Base-by-base conservation (phyloP, 495 filamentous ascomycete genomes). In the Endocarpon pusillum region DNA sequence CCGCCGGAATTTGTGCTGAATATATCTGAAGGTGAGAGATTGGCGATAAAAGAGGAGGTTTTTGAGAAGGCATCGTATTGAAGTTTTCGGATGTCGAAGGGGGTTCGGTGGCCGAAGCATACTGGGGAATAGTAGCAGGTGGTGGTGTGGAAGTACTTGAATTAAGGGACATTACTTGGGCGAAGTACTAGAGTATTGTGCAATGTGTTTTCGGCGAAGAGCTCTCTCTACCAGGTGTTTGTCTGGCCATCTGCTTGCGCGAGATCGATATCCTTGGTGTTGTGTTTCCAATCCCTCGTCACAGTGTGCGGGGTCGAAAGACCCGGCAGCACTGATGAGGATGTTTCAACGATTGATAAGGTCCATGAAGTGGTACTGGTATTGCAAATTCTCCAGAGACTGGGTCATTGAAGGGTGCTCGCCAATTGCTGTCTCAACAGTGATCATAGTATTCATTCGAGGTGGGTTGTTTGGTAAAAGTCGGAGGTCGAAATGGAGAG, bases 21-120 rank as follows among this genome's bases (percentile, higher is more conserved):
- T 58, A 55, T 23, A 62, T 47, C 37, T 87, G 70, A 33, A 82
- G 48, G 35, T 57, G 53, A 39, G 65, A 68, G 40, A 71, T 47
- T 37, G 62, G 53, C 37, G 38, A 42, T n/a, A n/a, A n/a, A 42
- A 44, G 54, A 52, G 34, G 12, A 51, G 28, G 50, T 38, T 35
- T 28, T 36, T 31, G 19, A 3, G 38, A 17, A 19, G 22, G 38
- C 33, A 39, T 35, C 23, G 20, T 40, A 32, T 12, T 24, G 43
- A 35, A 30, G 22, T 39, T 22, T 40, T 33, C 27, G 46, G 33
- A 11, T 42, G 37, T 22, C 46, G 23, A 30, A 49, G 46, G 20
- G 47, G 17, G 33, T 16, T 38, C 31, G 47, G 31, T 21, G 48
- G 28, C 31, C 41, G 41, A 38, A 42, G 32, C 32, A 31, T 31